A percentile compares a stretch with the other conserved stretches of the same genome.
These are phyloP conservation scores for Rubroboletus pulcherrimus DNA, from an alignment of 768 basidiomycete genomes.

Conservation along the genomic window DNA sequence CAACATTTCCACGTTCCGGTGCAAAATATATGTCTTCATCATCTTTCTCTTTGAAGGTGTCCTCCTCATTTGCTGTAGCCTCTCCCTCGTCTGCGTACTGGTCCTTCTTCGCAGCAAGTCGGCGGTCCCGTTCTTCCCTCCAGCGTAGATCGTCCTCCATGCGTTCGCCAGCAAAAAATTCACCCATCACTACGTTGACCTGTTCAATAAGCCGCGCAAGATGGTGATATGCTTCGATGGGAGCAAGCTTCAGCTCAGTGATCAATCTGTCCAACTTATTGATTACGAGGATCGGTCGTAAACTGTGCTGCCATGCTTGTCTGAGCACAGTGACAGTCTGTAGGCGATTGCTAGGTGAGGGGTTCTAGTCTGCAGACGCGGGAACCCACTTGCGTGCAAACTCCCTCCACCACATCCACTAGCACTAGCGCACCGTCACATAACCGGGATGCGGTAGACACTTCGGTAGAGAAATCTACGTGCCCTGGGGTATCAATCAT, in stretches of 20 bases:
- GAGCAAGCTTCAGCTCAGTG: conserved; percentile 87
- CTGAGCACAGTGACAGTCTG: conserved; percentile 94
- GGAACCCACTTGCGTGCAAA: conserved; percentile 84
- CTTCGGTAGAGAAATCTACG: conserved; percentile 97
- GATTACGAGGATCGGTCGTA: conserved; percentile 90
- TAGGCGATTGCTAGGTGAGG: neutral
- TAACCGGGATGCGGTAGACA: conserved; percentile 88
- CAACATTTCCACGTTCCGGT: conserved; percentile 91
- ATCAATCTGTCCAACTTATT: conserved; percentile 96
- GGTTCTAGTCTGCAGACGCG: neutral
- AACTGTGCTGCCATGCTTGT: conserved; percentile 88
- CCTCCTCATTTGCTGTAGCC: conserved; percentile 52
- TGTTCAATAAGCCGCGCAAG: conserved; percentile 92
- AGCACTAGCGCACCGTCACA: conserved; percentile 95
- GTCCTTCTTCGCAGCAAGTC: conserved; percentile 74
- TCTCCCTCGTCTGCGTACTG: conserved; percentile 62
- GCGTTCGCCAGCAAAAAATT: conserved; percentile 89
- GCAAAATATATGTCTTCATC: conserved; percentile 98
- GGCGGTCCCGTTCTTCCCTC: conserved; percentile 86
- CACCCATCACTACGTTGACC: conserved; percentile 97
- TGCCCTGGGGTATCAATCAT: conserved; percentile 99
- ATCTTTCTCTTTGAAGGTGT: conserved; percentile 89
- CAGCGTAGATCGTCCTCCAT: conserved; percentile 97
- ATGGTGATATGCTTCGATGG: conserved; percentile 91
- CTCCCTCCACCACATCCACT: conserved; percentile 96